Evolutionary conservation across 2,329 filamentous ascomycete species (phyloP).

Genomic region (Colletotrichum phormii): DNA sequence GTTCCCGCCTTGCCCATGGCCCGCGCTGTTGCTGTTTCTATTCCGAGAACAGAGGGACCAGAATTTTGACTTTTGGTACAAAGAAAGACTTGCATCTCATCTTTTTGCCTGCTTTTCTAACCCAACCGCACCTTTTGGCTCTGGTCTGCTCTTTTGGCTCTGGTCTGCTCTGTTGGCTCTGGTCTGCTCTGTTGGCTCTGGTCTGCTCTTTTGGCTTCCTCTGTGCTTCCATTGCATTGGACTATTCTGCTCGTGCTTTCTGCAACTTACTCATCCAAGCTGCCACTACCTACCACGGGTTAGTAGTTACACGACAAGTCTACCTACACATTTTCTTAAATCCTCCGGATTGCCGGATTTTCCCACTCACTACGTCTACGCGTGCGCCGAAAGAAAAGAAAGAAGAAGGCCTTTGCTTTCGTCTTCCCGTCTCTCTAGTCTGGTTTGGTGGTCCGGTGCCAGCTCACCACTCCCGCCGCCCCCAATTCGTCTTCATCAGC

Average conservation of each 20-base stretch:
- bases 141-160: constrained; percentile 5
- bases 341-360: constrained; percentile 8
- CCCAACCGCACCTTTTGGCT: not conserved
- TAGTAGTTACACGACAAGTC: not conserved
- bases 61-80: constrained; percentile 32
- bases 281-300: not conserved
- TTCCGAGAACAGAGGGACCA: constrained; percentile 22
- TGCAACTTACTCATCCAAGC: constrained; percentile 26
- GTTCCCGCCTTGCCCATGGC: constrained; percentile 27
- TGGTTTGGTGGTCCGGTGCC: constrained; percentile 10
- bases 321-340: not conserved
- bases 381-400: not conserved
- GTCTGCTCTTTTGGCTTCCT: constrained; percentile 9
- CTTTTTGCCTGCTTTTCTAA: not conserved
- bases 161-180: no score
- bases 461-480: not conserved
- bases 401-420: not conserved
- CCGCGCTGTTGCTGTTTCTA: constrained; percentile 32
- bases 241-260: not conserved
- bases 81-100: constrained; percentile 26
- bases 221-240: not conserved
- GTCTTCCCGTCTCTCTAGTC: constrained; percentile 16
- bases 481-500: constrained; percentile 23
- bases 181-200: no score
- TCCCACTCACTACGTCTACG: not conserved